Base-by-base conservation (phyloP, 2,329 filamentous ascomycete genomes). In the Penicillium sp. region DNA sequence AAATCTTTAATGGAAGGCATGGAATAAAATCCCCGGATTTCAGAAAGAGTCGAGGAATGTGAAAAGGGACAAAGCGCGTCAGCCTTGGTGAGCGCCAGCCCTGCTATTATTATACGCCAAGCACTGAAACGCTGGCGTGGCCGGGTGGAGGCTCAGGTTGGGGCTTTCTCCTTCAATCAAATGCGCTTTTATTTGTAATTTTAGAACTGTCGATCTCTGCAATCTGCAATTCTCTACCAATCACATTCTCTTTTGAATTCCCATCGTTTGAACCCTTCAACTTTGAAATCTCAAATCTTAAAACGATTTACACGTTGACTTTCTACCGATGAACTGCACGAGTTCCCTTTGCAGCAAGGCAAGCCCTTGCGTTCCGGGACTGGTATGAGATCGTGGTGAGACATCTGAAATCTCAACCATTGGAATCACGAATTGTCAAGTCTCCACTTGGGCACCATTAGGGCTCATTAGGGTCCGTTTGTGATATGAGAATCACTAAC, bases 1-100 rank as follows among this genome's bases (percentile, higher is more conserved):
- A 57, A 50, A 61, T 58, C 30, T 46, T 35, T 37, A 33, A 51
- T 46, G 33, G 54, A 59, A 63, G 50, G 48, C 62, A 64, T 64
- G 54, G 55, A 58, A 62, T 41, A 26, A 22, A 47, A 14, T 50
- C 52, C 53, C 58, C 47, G 51, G 51, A 59, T 59, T 50, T 52
- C 40, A 17, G 26, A 55, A 47, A 25, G 41, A 25, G 50, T 56
- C 44, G 38, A 53, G 37, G 44, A 56, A 50, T 48, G 51, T 38
- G 40, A 51, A 35, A 57, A 45, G 52, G 30, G 36, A 52, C 38
- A 43, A 62, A 52, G 43, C 44, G 36, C 52, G 40, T 26, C 54
- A 60, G 53, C 57, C 51, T 50, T 50, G 31, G 12, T 7, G 7
- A 16, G n/a, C n/a, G 33, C 37, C 30, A 22, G 33, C 46, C 14